These are phyloP conservation scores for Tylopilus rubrobrunneus DNA, from an alignment of 768 basidiomycete genomes.

Conservation along the genomic window DNA sequence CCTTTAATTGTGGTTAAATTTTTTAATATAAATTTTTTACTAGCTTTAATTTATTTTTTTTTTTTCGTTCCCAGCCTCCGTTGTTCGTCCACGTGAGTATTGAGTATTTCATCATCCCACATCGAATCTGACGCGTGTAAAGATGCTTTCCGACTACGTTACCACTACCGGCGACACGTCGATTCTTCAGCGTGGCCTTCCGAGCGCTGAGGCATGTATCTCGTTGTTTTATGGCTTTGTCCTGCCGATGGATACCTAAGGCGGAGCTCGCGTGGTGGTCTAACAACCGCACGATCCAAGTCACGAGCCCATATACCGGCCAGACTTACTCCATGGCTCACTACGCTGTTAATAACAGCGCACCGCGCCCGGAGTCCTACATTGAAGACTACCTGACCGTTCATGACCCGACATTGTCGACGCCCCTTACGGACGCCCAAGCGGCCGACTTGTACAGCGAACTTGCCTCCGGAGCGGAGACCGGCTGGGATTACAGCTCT, in stretches of 20 bases:
- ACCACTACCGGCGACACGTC: constrained; percentile 61
- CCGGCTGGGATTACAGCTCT: constrained; percentile 47
- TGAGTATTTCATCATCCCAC: background rate
- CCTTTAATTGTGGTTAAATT: constrained; percentile 68
- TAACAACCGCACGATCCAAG: constrained; percentile 61
- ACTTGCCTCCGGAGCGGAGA: constrained; percentile 85
- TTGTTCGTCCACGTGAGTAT: constrained; percentile 70
- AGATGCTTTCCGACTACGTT: constrained; percentile 90
- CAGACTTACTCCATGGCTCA: constrained; percentile 61
- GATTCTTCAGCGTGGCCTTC: constrained; percentile 79
- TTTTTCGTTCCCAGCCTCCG: constrained; percentile 80
- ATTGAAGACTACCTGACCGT: constrained; percentile 74
- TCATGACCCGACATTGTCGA: constrained; percentile 54
- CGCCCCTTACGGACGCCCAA: constrained; percentile 57
- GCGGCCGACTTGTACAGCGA: constrained; percentile 74
- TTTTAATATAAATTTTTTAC: no score
- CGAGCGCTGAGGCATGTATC: constrained; percentile 65
- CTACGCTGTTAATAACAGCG: constrained; percentile 77
- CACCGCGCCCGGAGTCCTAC: constrained; percentile 88
- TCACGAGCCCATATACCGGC: constrained; percentile 70
- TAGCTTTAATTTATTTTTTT: no score
- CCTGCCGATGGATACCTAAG: constrained; percentile 31
- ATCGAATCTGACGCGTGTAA: background rate
- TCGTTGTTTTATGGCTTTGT: background rate
- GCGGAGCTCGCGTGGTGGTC: constrained; percentile 83